Base-by-base conservation (phyloP, 1,284 basidiomycete species). In the Moesziomyces globuligerus region DNA sequence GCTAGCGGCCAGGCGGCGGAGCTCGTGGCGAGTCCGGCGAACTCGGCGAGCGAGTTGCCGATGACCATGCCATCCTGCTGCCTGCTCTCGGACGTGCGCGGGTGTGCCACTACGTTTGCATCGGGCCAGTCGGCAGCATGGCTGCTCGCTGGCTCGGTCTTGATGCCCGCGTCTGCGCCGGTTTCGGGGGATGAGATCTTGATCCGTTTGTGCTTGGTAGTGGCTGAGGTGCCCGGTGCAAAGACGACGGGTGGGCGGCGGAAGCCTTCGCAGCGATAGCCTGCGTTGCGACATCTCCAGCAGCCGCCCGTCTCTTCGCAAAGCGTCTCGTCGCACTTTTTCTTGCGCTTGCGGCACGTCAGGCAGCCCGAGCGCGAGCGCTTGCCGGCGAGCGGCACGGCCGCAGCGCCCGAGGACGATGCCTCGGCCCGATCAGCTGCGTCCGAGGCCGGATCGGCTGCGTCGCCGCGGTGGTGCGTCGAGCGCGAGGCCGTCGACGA, bases 231-330 rank as follows among this genome's bases (percentile, higher is more conserved):
- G 9, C 65, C 65, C 1, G 53, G 65, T 24, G 57, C 58, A 44
- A 61, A 68, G 20, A 57, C 49, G 26, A 57, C 53, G 1, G 58
- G 65, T 2, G 58, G 26, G 7, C 65, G 44, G 41, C 58, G 53
- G 34, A 68, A 68, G 11, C 58, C 65, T 46, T 68, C 65, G 42
- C 65, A 68, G n/a, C 49, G 53, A 36, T 68, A 68, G 3, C 65
- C 65, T n/a, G 65, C 65, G n/a, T 68, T 68, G 38, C 58, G 65
- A 48, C 65, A 68, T 46, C 65, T 40, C 65, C 65, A 68, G 26
- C 65, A 68, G 23, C 65, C 65, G 7, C 65, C 65, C 8, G 65
- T 68, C 47, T 68, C 58, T 37, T 52, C 49, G 44, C 65, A 68
- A 1, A 68, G 58, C 3, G 58, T 68, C 32, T 68, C 65, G 54